Evolutionary conservation across 257 asterid genomes (phyloP).

Genomic region (Ilex asprella): DNA sequence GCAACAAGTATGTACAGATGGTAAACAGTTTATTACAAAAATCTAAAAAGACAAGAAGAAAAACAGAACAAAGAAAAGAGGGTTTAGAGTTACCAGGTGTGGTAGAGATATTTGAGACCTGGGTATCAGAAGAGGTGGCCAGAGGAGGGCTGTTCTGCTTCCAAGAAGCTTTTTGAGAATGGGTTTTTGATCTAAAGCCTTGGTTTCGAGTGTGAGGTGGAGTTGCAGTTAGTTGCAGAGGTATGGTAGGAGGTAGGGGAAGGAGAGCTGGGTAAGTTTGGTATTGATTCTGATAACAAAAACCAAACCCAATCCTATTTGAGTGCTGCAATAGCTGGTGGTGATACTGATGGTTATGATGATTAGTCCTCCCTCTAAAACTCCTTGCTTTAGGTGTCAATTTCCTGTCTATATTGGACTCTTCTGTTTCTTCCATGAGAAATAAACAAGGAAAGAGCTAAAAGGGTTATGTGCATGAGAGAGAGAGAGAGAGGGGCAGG

Average conservation of each 20-base stretch:
- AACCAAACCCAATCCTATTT: conserved; percentile 41
- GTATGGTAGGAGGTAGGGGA: conserved; percentile 63
- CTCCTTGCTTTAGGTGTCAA: conserved; percentile 39
- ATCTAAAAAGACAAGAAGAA: neutral
- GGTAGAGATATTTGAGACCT: conserved; percentile 36
- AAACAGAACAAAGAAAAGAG: conserved; percentile 1
- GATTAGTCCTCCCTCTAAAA: conserved; percentile 21
- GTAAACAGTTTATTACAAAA: neutral
- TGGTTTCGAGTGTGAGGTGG: conserved; percentile 49
- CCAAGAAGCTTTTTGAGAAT: conserved; percentile 32
- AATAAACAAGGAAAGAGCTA: conserved; percentile 31
- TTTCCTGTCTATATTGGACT: conserved; percentile 34
- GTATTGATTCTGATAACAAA: conserved; percentile 44
- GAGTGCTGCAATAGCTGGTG: conserved; percentile 45
- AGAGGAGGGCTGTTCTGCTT: conserved; percentile 27
- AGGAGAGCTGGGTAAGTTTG: conserved; percentile 61
- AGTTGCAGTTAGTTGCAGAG: conserved; percentile 40
- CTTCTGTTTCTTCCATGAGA: conserved; percentile 54
- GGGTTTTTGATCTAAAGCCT: conserved; percentile 47
- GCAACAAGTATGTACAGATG: neutral
- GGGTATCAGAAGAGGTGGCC: conserved; percentile 50
- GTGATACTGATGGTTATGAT: conserved; percentile 33
- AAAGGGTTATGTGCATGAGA: conserved; percentile 57
- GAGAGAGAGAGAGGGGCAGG: conserved; percentile 22
- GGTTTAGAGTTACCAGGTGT: conserved; percentile 40